Base-by-base conservation (phyloP, 2,329 filamentous ascomycete species). In the Sporothrix mexicana region DNA sequence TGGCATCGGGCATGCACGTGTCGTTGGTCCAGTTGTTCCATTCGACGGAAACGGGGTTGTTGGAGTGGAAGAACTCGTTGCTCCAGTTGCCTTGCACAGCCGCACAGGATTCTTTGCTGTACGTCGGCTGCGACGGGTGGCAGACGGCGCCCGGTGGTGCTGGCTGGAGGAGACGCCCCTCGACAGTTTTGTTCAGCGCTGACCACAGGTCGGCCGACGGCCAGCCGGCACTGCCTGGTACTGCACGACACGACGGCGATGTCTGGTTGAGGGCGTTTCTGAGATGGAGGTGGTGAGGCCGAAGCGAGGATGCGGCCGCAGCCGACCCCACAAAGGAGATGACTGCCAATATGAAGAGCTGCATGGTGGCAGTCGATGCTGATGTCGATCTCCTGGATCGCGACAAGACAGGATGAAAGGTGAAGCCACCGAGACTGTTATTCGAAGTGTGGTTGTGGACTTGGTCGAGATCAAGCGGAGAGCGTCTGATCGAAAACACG, bases 1-100 rank as follows among this genome's bases (percentile, higher is more conserved):
- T 74, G 0, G 79, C 74, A 71, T 82, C 75, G 1, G 86, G 86
- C 55, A 87, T 79, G 77, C 86, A 88, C 13, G 85, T 83, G 78
- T 85, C 85, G 76, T 88, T 86, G 73, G 82, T 82, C 77, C 80
- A 87, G 68, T 85, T 83, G 71, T 85, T 78, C 77, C 77, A 79
- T 74, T 80, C 77, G 73, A 78, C 78, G 64, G 81, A 81, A 51
- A 83, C 76, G 6, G 82, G 82, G 71, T 83, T 76, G 2, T 74
- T 70, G 7, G 79, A 75, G 77, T 84, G 81, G 74, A 81, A 83
- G 36, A 77, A 76, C 43, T 79, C 84, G 82, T 69, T 17, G 20
- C 43, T 62, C 72, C 72, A 73, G n/a, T 67, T 51, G 30, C 36
- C 51, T 23, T 70, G 36, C 5, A 64, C 41, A 17, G 57, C 67